Evolutionary conservation across 805 yeast species (phyloP).

Genomic region (Yamadazyma nakazawae): DNA sequence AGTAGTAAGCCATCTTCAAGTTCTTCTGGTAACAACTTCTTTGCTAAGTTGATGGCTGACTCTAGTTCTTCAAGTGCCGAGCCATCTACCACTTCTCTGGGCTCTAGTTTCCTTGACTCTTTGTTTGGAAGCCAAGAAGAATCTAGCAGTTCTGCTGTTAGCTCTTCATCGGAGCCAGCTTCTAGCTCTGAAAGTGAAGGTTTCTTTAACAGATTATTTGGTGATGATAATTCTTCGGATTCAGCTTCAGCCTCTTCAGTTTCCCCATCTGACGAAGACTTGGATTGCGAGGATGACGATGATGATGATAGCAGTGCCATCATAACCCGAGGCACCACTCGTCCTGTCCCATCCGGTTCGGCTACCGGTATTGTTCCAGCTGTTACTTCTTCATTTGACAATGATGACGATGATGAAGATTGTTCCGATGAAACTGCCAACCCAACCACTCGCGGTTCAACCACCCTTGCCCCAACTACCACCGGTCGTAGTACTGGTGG

Average conservation of each 20-base stretch:
- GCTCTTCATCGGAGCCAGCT: background rate
- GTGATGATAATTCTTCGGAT: background rate
- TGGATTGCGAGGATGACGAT: conserved; percentile 6
- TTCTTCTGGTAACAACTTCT: conserved; percentile 1
- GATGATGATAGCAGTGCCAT: conserved; percentile 15
- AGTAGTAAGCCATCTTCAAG: conserved; percentile 8
- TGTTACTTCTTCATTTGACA: conserved; percentile 8
- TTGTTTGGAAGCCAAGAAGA: conserved; percentile 7
- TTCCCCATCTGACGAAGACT: conserved; percentile 1
- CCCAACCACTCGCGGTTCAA: background rate
- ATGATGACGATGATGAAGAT: conserved; percentile 17
- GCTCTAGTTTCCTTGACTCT: conserved; percentile 4
- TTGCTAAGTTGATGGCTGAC: conserved; percentile 1
- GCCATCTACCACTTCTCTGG: background rate
- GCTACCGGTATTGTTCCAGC: conserved; percentile 1
- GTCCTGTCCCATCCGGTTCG: background rate
- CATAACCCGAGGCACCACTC: background rate
- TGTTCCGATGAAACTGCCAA: conserved; percentile 7
- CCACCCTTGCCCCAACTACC: background rate
- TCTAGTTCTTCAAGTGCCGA: conserved; percentile 5
- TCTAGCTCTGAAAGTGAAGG: conserved; percentile 10
- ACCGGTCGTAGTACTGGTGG: background rate
- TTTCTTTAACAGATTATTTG: conserved; percentile 8
- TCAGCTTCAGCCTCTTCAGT: background rate
- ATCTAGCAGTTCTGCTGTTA: background rate